Evolutionary conservation across 345 rosid genomes (phyloP).

Genomic region (Eucalyptus tenuipes): DNA sequence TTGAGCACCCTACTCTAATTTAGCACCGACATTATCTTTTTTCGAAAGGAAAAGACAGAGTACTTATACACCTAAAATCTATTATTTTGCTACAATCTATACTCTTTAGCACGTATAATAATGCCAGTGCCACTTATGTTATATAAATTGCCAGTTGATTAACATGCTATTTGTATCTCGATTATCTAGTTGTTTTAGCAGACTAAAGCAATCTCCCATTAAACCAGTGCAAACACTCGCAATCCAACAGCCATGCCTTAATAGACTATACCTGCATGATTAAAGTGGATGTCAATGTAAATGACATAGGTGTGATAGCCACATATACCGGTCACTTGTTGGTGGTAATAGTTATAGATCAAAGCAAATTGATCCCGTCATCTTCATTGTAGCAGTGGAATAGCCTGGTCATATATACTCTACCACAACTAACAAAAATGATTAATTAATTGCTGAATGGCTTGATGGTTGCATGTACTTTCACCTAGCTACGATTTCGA

Average conservation of each 20-base stretch:
- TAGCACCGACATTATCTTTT: background rate
- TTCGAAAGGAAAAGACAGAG: background rate
- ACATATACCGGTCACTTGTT: background rate
- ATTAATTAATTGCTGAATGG: background rate
- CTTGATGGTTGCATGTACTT: background rate
- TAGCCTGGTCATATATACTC: background rate
- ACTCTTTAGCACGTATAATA: background rate
- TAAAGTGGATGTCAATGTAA: background rate
- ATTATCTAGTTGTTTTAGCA: background rate
- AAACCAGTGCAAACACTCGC: background rate
- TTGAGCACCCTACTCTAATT: background rate
- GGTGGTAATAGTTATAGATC: background rate
- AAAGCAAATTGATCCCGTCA: background rate
- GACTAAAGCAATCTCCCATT: background rate
- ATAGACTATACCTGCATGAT: background rate
- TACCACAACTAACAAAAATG: background rate
- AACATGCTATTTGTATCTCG: background rate
- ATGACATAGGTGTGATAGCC: background rate
- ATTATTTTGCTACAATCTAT: background rate
- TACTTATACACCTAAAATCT: background rate
- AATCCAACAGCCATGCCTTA: background rate
- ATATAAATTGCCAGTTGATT: background rate
- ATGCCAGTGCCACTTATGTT: background rate
- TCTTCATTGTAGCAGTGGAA: background rate
- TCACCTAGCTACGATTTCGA: background rate